Evolutionary conservation across 306 rosid genomes (phyloP).

Genomic region (Cicer judaicum): DNA sequence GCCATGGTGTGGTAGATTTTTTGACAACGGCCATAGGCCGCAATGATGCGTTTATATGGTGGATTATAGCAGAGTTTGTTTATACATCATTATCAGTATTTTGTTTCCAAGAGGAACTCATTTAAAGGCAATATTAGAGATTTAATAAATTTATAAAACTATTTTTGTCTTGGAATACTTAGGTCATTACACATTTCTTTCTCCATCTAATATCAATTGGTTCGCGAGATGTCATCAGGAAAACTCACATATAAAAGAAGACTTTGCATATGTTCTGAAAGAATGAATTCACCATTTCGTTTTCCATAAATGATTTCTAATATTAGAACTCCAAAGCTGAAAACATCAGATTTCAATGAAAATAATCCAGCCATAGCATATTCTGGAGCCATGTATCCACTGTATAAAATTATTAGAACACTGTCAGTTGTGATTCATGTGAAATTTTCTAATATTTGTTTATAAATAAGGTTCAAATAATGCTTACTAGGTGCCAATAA

Average conservation of each 20-base stretch:
- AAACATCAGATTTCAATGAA: slow-evolving; percentile 50
- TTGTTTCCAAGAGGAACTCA: neutral
- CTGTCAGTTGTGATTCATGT: neutral
- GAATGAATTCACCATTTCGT: slow-evolving; percentile 35
- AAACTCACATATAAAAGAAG: slow-evolving; percentile 43
- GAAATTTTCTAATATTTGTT: neutral
- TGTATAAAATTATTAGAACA: slow-evolving; percentile 8
- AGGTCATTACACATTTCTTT: neutral
- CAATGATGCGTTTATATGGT: too few relatives aligned
- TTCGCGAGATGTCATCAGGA: neutral
- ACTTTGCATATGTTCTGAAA: slow-evolving; percentile 33
- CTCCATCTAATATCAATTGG: neutral
- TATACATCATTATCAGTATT: neutral
- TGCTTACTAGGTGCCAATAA: slow-evolving; percentile 61
- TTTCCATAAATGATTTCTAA: slow-evolving; percentile 47
- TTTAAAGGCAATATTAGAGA: neutral
- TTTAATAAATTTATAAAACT: neutral
- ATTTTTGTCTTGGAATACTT: neutral
- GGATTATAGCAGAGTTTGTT: neutral
- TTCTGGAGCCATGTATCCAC: slow-evolving; percentile 63
- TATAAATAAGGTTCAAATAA: neutral
- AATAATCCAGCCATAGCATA: slow-evolving; percentile 51
- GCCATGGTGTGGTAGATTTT: too few relatives aligned
- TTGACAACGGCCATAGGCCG: too few relatives aligned
- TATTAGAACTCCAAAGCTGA: slow-evolving; percentile 50